Evolutionary conservation across 176 grass and related monocot genomes (phyloP), one percentile per base, ranked within the genome.

Genomic region (Elaeis guineensis): DNA sequence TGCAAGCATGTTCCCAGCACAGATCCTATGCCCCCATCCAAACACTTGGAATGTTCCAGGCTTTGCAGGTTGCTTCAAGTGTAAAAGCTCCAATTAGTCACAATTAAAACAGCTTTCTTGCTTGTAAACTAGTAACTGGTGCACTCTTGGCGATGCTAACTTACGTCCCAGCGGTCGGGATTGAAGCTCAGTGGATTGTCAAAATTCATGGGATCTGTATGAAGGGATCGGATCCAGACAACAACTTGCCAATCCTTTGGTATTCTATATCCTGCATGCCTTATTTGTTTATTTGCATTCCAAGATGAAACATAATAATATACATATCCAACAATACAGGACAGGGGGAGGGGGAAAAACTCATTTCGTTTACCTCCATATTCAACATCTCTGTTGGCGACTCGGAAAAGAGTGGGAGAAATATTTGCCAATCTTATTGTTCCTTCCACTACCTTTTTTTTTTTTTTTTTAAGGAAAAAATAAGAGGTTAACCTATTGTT

Each of bases 161-260:
- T 77, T 72, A 82, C 69, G 1, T 62, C 52, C 75, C 74, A 78
- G 68, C 75, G 52, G 4, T 74, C 74, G 0, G 75, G 80, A 64
- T 73, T 83, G 75, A 83, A 78, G 16, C n/a, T 60, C n/a, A 73
- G 54, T 17, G 75, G 80, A 66, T 82, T 29, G 0, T 55, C 51
- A 11, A 72, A 82, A 50, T 82, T 66, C 5, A 20, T 61, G 0
- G 80, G 16, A 14, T 83, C 80, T 0, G 52, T 73, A 16, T 83
- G 80, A 21, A 77, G 21, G 3, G 74, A 69, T 16, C 69, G 70
- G 17, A 82, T 16, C 80, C 75, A 78, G 17, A 83, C 74, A 22
- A 83, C 8, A 5, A 83, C 72, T 4, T 32, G 56, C 79, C 79
- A 82, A 17, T 66, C 79, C 4, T 61, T 2, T 5, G 79, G 79